Conservation (phyloP, 2,329 filamentous ascomycete species). For the Hypoxylon sp. region DNA sequence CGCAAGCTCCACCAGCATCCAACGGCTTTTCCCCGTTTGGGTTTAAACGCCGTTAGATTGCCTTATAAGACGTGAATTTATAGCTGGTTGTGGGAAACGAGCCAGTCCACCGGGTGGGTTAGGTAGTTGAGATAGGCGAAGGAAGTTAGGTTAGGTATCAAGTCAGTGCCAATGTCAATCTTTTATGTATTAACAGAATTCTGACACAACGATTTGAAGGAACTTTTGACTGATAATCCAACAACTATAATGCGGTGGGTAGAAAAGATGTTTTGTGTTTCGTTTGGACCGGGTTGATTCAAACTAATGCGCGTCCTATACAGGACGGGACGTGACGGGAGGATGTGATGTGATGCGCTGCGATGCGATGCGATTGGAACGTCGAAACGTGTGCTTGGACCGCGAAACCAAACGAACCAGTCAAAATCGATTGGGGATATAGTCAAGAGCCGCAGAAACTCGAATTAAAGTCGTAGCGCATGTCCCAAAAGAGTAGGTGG, state of each 20-base stretch:
- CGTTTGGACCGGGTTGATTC: slow-evolving; percentile 15
- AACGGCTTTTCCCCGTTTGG: slow-evolving; percentile 36
- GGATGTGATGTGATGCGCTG: slow-evolving; percentile 29
- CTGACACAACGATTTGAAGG: not conserved
- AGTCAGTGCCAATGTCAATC: too few species aligned
- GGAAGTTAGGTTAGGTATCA: too few species aligned
- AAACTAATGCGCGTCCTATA: slow-evolving; percentile 24
- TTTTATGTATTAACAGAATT: slow-evolving; percentile 10
- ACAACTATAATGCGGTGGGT: slow-evolving; percentile 10
- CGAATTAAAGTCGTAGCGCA: slow-evolving; percentile 27
- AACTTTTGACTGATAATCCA: not conserved
- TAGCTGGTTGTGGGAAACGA: slow-evolving; percentile 30
- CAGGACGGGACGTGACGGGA: slow-evolving; percentile 13
- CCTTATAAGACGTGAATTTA: slow-evolving; percentile 36
- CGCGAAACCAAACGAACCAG: slow-evolving; percentile 32
- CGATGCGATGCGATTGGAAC: slow-evolving; percentile 37
- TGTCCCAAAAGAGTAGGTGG: slow-evolving; percentile 30
- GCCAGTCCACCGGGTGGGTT: slow-evolving; percentile 27
- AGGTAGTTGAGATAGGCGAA: too few species aligned
- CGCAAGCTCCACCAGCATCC: slow-evolving; percentile 27
- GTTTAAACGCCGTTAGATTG: slow-evolving; percentile 34
- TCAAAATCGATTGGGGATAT: slow-evolving; percentile 8
- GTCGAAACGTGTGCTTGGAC: slow-evolving; percentile 46
- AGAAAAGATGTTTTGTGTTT: slow-evolving; percentile 20
- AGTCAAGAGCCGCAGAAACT: slow-evolving; percentile 16